Evolutionary conservation across 345 rosid species (phyloP).

Genomic region (Melaleuca quinquenervia): DNA sequence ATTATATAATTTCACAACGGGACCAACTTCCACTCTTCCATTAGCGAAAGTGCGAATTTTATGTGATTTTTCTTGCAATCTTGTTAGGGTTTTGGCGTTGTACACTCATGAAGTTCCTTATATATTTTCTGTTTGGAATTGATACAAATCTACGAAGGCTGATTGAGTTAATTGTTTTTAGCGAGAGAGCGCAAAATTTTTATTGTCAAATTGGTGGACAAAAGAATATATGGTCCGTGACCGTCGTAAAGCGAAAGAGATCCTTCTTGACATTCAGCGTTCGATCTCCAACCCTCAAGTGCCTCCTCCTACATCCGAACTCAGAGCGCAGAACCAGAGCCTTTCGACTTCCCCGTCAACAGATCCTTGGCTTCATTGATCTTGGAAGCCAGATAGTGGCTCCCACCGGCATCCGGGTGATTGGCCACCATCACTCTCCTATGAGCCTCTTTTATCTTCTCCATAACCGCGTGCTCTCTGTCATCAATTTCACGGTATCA

Average conservation of each 20-base stretch:
- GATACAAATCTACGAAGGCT: too few species aligned
- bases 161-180: too few species aligned
- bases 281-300: not conserved
- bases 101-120: too few species aligned
- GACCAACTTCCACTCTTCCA: too few species aligned
- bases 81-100: too few species aligned
- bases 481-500: not conserved
- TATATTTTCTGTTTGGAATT: too few species aligned
- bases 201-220: not conserved
- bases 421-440: conserved; percentile 28
- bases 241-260: not conserved
- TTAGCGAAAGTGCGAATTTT: too few species aligned
- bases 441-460: conserved; percentile 29
- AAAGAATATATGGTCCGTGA: not conserved
- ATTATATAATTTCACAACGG: too few species aligned
- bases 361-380: conserved; percentile 27
- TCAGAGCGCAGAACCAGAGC: conserved; percentile 18
- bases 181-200: not conserved
- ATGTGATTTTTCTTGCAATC: too few species aligned
- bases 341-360: conserved; percentile 14
- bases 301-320: not conserved
- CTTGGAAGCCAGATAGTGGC: conserved; percentile 35
- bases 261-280: not conserved
- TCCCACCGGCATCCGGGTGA: conserved; percentile 40
- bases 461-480: conserved; percentile 9